Evolutionary conservation across 2,329 filamentous ascomycete genomes (phyloP).

Genomic region (Pseudogymnoascus sp.): DNA sequence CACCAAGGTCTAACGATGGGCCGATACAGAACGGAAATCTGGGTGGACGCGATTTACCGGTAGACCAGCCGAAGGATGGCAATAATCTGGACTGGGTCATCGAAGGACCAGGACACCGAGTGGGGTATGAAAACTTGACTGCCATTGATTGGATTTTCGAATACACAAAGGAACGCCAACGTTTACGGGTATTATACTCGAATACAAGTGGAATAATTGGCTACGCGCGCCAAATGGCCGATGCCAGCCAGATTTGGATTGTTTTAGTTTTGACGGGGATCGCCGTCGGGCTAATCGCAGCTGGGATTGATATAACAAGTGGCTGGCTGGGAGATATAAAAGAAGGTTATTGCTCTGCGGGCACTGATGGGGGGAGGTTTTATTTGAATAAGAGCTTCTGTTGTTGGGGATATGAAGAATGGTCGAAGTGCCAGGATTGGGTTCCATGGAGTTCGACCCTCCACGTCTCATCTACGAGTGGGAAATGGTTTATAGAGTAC

Average conservation of each 20-base stretch:
- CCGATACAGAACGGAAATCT: constrained; percentile 18
- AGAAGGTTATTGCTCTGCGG: constrained; percentile 72
- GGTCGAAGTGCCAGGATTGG: constrained; percentile 79
- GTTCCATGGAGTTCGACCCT: constrained; percentile 72
- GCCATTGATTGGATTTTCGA: constrained; percentile 99
- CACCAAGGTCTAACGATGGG: constrained; percentile 15
- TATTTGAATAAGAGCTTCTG: constrained; percentile 90
- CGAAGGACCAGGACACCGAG: constrained; percentile 78
- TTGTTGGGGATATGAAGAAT: constrained; percentile 82
- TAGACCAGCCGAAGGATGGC: constrained; percentile 36
- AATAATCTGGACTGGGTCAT: constrained; percentile 69
- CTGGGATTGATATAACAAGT: constrained; percentile 78
- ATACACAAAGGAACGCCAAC: constrained; percentile 89
- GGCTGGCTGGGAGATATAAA: constrained; percentile 94
- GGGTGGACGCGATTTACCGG: constrained; percentile 15
- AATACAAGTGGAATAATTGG: constrained; percentile 63
- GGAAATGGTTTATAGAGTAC: constrained; percentile 77
- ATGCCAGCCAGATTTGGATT: constrained; percentile 86
- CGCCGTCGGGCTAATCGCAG: constrained; percentile 74
- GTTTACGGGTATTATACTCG: constrained; percentile 66
- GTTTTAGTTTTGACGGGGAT: constrained; percentile 79
- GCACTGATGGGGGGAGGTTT: constrained; percentile 72
- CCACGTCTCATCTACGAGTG: constrained; percentile 54
- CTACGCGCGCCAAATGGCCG: constrained; percentile 62
- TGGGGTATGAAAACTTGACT: constrained; percentile 91